Percentiles rank a stretch among this genome's conserved stretches.
These are phyloP conservation scores for Zarea fungicola DNA, from an alignment of 2,329 filamentous ascomycete species.

Conservation along the genomic window DNA sequence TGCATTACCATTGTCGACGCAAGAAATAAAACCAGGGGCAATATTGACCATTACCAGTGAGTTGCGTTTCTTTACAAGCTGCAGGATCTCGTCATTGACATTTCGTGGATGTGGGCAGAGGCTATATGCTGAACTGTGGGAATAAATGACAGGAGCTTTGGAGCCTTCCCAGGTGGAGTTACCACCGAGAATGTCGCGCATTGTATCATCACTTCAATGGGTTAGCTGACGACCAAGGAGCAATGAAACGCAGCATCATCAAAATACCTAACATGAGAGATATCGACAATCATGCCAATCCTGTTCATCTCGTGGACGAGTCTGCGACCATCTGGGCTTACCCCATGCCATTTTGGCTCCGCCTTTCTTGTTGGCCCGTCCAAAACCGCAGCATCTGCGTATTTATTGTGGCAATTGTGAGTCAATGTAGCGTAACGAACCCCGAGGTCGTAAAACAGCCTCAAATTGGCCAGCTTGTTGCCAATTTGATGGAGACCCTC, in stretches of 20 bases:
- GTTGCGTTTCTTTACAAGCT: slow-evolving; percentile 66
- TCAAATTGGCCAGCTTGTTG: slow-evolving; percentile 71
- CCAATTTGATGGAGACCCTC: slow-evolving; percentile 93
- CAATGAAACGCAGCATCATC: no score
- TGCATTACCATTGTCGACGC: slow-evolving; percentile 51
- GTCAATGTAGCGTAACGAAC: slow-evolving; percentile 86
- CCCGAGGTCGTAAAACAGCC: slow-evolving; percentile 70
- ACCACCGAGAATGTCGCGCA: slow-evolving; percentile 73
- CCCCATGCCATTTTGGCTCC: slow-evolving; percentile 61
- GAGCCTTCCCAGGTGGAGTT: slow-evolving; percentile 63
- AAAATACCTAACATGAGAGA: slow-evolving; percentile 59
- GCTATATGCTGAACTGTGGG: slow-evolving; percentile 75
- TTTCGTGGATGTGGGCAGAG: slow-evolving; percentile 88
- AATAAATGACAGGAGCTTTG: slow-evolving; percentile 79
- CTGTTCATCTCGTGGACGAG: slow-evolving; percentile 89
- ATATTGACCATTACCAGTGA: slow-evolving; percentile 93
- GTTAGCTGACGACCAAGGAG: not conserved
- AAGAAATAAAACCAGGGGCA: slow-evolving; percentile 75
- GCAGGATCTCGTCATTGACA: slow-evolving; percentile 76
- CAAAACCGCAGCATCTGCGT: slow-evolving; percentile 75
- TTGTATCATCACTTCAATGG: slow-evolving; percentile 60
- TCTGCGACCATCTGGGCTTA: slow-evolving; percentile 63
- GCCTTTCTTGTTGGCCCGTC: slow-evolving; percentile 47
- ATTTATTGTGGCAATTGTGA: slow-evolving; percentile 90
- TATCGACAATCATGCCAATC: slow-evolving; percentile 88